Conservation (phyloP, 345 rosid species). For the Eucalyptus cloeziana region DNA sequence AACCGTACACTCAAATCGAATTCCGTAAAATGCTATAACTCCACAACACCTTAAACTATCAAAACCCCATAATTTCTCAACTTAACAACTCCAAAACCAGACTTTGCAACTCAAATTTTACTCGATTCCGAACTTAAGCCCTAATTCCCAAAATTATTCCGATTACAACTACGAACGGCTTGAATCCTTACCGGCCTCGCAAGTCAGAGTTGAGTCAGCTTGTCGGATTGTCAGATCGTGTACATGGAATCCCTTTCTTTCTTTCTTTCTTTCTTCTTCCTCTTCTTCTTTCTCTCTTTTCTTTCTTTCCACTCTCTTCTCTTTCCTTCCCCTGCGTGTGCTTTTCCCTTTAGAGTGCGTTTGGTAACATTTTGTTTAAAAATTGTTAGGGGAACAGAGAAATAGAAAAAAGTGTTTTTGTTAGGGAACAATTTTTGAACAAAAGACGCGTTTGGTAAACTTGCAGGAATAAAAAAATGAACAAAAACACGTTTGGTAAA, state of each 20-base stretch:
- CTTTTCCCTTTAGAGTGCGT: neutral
- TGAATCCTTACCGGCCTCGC: neutral
- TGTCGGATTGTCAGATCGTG: no score
- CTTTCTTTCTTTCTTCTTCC: neutral
- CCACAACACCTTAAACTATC: neutral
- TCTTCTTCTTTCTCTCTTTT: no score
- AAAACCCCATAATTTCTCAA: neutral
- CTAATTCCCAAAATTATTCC: neutral
- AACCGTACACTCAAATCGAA: accelerated
- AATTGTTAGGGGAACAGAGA: no score
- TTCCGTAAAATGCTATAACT: neutral
- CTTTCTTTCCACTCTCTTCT: no score
- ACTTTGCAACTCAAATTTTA: neutral
- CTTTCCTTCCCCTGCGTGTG: neutral
- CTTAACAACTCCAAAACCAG: no score
- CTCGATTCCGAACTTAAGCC: neutral
- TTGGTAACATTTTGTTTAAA: no score
- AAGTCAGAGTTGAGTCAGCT: no score
- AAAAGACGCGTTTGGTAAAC: no score
- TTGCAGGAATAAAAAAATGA: no score
- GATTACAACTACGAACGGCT: neutral
- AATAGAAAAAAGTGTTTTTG: no score
- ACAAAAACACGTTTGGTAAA: no score
- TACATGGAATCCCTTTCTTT: neutral
- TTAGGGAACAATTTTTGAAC: no score